A percentile compares a stretch with the other conserved stretches of the same genome.
These are phyloP conservation scores for Medicago ruthenica DNA, from an alignment of 306 rosid species.

Conservation along the genomic window DNA sequence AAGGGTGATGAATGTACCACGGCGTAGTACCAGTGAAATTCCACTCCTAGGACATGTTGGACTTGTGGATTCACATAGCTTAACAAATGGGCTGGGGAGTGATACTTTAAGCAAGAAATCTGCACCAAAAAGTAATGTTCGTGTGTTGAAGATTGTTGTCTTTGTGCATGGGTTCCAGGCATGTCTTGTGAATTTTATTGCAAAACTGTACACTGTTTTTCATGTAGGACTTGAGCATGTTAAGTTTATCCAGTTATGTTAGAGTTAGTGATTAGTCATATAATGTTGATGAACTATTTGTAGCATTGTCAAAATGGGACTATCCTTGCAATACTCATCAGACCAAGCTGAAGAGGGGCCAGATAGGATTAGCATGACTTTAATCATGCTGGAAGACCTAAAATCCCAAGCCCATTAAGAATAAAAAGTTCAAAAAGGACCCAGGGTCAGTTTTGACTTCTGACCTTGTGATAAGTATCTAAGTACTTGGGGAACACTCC, in stretches of 20 bases:
- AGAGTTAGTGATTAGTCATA: slow-evolving; percentile 17
- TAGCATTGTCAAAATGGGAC: slow-evolving; percentile 5
- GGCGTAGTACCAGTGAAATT: slow-evolving; percentile 68
- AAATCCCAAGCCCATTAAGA: not conserved
- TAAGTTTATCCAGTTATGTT: slow-evolving; percentile 12
- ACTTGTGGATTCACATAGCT: slow-evolving; percentile 49
- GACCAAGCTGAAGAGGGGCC: not conserved
- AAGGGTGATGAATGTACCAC: slow-evolving; percentile 81
- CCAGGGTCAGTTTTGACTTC: not conserved
- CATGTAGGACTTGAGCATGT: slow-evolving; percentile 28
- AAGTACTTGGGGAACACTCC: not conserved
- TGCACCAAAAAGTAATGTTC: slow-evolving; percentile 52
- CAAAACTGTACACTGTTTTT: slow-evolving; percentile 31
- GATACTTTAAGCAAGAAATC: slow-evolving; percentile 49
- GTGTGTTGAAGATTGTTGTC: slow-evolving; percentile 78
- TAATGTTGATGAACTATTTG: slow-evolving; percentile 31
- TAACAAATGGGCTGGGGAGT: slow-evolving; percentile 45
- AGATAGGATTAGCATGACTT: not conserved
- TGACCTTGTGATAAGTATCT: not conserved
- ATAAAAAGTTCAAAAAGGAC: not conserved
- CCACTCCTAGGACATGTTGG: slow-evolving; percentile 63
- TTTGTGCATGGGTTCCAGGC: slow-evolving; percentile 99
- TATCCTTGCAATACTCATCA: not conserved
- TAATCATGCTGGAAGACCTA: not conserved
- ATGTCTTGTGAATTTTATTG: slow-evolving; percentile 52